Evolutionary conservation across 495 filamentous ascomycete genomes (phyloP).

Genomic region (Filosporella fistucella): DNA sequence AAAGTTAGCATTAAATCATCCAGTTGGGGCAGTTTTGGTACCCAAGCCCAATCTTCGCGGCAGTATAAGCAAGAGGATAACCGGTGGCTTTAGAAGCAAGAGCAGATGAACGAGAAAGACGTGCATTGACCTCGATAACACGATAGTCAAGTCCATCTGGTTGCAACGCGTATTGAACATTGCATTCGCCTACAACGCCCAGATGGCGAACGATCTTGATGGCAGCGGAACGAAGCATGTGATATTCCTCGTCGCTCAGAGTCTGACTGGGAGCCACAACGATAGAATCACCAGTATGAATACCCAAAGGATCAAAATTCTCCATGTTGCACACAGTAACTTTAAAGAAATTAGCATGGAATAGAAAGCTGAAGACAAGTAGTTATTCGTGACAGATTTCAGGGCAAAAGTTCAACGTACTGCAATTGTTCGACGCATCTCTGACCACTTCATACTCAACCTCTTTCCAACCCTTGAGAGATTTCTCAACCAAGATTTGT

Average conservation of each 20-base stretch:
- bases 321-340: constrained; percentile 99
- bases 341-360: too few relatives aligned
- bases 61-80: constrained; percentile 94
- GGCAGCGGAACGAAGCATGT: constrained; percentile 95
- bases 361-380: too few relatives aligned
- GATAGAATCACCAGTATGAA: constrained; percentile 96
- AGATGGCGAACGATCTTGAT: constrained; percentile 96
- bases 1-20: too few relatives aligned
- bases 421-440: constrained; percentile 93
- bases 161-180: constrained; percentile 95
- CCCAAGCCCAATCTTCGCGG: constrained; percentile 95
- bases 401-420: too few relatives aligned
- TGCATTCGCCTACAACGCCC: constrained; percentile 95
- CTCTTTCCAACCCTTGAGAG: constrained; percentile 99
- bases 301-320: constrained; percentile 95
- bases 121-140: constrained; percentile 97
- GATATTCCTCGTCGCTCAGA: constrained; percentile 93
- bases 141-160: constrained; percentile 93
- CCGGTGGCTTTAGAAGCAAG: constrained; percentile 97
- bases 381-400: too few relatives aligned
- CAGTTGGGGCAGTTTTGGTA: too few relatives aligned
- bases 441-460: constrained; percentile 97
- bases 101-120: constrained; percentile 93
- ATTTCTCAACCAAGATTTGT: constrained; percentile 97
- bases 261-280: constrained; percentile 96